Percentiles rank a stretch among this genome's conserved stretches.
Evolutionary conservation across 2,329 filamentous ascomycete genomes (phyloP).

Genomic region (Erysiphe pulchra): DNA sequence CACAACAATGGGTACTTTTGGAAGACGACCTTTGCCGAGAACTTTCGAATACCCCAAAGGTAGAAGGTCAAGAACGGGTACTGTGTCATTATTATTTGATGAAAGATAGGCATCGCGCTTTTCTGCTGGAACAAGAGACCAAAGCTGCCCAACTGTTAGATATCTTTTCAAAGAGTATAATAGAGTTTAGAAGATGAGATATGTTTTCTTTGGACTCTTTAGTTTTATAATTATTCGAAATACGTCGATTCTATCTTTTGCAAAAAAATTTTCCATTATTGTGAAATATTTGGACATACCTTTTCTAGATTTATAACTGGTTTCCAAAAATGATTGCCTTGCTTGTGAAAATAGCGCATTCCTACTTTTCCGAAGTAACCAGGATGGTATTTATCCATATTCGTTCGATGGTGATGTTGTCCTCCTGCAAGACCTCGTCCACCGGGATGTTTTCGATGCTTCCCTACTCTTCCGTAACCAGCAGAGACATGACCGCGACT

Average conservation of each 20-base stretch:
- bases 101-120: constrained; percentile 77
- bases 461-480: constrained; percentile 95
- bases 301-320: constrained; percentile 97
- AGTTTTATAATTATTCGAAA: not conserved
- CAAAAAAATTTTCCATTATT: not conserved
- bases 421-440: constrained; percentile 84
- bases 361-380: constrained; percentile 99
- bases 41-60: constrained; percentile 96
- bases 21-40: constrained; percentile 91
- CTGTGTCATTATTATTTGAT: constrained; percentile 62
- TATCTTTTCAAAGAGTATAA: not conserved
- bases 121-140: constrained; percentile 82
- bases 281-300: constrained; percentile 24
- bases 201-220: not conserved
- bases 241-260: too few relatives aligned
- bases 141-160: constrained; percentile 37
- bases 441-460: constrained; percentile 84
- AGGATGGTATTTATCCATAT: constrained; percentile 79
- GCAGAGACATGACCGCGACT: constrained; percentile 95
- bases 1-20: constrained; percentile 79
- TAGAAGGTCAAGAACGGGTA: constrained; percentile 93
- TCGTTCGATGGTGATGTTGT: constrained; percentile 95
- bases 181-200: not conserved
- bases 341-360: constrained; percentile 94
- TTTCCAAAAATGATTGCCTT: constrained; percentile 93